Evolutionary conservation across 306 rosid genomes (phyloP).

Genomic region (Styphnolobium japonicum): DNA sequence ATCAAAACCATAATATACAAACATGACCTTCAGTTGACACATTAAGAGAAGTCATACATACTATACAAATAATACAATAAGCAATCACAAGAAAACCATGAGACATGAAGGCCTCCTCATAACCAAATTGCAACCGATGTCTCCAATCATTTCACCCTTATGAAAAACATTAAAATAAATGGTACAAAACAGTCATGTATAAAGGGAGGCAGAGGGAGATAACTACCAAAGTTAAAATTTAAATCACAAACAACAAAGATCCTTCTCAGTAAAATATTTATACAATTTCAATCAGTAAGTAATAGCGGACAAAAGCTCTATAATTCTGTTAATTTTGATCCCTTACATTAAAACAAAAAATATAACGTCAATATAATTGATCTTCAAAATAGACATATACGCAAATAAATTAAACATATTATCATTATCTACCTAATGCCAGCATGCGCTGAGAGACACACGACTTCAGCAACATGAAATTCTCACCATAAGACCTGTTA

Average conservation of each 20-base stretch:
- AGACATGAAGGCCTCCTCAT: background rate
- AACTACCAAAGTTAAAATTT: background rate
- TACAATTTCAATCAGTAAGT: background rate
- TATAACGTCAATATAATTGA: background rate
- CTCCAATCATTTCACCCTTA: background rate
- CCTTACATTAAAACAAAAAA: background rate
- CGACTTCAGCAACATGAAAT: background rate
- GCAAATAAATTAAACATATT: background rate
- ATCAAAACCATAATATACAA: background rate
- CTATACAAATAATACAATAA: background rate
- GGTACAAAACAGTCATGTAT: background rate
- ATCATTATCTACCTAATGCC: background rate
- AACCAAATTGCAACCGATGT: background rate
- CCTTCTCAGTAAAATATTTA: background rate
- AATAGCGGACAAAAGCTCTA: background rate
- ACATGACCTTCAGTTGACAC: background rate
- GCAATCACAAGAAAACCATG: background rate
- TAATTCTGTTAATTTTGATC: slow-evolving; percentile 1
- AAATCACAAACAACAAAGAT: background rate
- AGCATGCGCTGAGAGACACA: background rate
- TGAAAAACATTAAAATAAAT: background rate
- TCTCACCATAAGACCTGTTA: background rate
- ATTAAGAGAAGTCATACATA: background rate
- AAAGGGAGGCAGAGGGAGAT: background rate
- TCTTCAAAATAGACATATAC: background rate